Conservation (phyloP, 306 rosid genomes). For the Quercus bicolor region DNA sequence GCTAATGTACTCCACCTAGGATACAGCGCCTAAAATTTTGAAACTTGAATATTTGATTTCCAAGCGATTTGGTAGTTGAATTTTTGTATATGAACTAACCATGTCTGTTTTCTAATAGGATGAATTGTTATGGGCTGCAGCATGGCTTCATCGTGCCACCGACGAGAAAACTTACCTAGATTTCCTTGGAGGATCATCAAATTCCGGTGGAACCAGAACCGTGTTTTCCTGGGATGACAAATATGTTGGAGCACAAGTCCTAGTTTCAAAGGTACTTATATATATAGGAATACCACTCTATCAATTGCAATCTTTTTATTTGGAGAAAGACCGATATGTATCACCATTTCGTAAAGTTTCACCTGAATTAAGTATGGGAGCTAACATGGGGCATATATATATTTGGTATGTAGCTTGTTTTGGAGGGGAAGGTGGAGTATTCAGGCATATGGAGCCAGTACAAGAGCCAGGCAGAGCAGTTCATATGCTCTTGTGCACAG, state of each 20-base stretch:
- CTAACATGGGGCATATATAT: background rate
- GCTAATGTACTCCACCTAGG: too few relatives aligned
- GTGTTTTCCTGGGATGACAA: slow-evolving; percentile 64
- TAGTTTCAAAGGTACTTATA: slow-evolving; percentile 42
- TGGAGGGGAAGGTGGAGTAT: slow-evolving; percentile 31
- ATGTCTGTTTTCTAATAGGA: slow-evolving; percentile 29
- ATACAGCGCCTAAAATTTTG: too few relatives aligned
- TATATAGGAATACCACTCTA: background rate
- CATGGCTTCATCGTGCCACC: slow-evolving; percentile 63
- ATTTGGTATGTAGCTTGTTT: slow-evolving; percentile 30
- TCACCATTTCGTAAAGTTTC: too few relatives aligned
- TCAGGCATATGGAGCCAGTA: slow-evolving; percentile 45
- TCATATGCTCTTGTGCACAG: slow-evolving; percentile 49
- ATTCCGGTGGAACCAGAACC: slow-evolving; percentile 40
- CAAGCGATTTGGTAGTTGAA: too few relatives aligned
- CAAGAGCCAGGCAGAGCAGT: slow-evolving; percentile 46
- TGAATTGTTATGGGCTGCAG: slow-evolving; percentile 65
- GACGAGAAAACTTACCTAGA: slow-evolving; percentile 25
- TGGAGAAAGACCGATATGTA: too few relatives aligned
- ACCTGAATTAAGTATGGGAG: background rate
- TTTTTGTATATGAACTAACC: background rate
- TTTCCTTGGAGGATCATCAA: slow-evolving; percentile 9
- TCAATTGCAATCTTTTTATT: background rate
- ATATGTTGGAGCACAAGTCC: slow-evolving; percentile 48
- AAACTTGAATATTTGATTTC: too few relatives aligned